Conservation (phyloP, 2,329 filamentous ascomycete species). For the Epichloe sp. region DNA sequence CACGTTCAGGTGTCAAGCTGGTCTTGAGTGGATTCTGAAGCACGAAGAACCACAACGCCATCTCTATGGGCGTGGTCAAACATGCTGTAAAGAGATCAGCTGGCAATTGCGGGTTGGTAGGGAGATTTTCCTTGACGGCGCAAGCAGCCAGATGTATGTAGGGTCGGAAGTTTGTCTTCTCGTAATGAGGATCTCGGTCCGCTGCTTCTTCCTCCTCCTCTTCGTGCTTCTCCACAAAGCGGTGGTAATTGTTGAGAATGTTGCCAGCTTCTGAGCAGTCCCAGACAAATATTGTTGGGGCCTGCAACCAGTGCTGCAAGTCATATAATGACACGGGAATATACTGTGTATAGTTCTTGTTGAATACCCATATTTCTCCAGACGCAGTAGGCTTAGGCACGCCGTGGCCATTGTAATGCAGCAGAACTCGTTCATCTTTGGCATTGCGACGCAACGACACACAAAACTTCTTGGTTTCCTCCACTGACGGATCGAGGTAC, state of each 20-base stretch:
- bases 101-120: slow-evolving; percentile 84
- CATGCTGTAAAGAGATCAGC: slow-evolving; percentile 95
- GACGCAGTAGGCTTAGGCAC: slow-evolving; percentile 91
- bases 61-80: slow-evolving; percentile 92
- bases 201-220: slow-evolving; percentile 69
- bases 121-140: slow-evolving; percentile 77
- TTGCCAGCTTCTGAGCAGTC: slow-evolving; percentile 95
- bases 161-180: slow-evolving; percentile 55
- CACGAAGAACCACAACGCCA: slow-evolving; percentile 93
- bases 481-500: slow-evolving; percentile 88
- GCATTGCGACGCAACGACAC: slow-evolving; percentile 80
- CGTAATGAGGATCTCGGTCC: slow-evolving; percentile 68
- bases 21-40: slow-evolving; percentile 70
- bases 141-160: slow-evolving; percentile 90
- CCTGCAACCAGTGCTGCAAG: slow-evolving; percentile 87
- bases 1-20: slow-evolving; percentile 63
- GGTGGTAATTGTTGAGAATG: slow-evolving; percentile 87
- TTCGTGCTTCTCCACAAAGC: slow-evolving; percentile 90
- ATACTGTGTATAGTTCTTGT: slow-evolving; percentile 97
- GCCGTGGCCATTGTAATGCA: slow-evolving; percentile 97
- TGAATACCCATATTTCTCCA: slow-evolving; percentile 98
- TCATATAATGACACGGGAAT: slow-evolving; percentile 95
- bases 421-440: slow-evolving; percentile 89
- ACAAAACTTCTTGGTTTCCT: slow-evolving; percentile 95
- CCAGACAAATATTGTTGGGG: slow-evolving; percentile 92